Base-by-base conservation (phyloP, 495 filamentous ascomycete genomes). In the Durotheca rogersii region DNA sequence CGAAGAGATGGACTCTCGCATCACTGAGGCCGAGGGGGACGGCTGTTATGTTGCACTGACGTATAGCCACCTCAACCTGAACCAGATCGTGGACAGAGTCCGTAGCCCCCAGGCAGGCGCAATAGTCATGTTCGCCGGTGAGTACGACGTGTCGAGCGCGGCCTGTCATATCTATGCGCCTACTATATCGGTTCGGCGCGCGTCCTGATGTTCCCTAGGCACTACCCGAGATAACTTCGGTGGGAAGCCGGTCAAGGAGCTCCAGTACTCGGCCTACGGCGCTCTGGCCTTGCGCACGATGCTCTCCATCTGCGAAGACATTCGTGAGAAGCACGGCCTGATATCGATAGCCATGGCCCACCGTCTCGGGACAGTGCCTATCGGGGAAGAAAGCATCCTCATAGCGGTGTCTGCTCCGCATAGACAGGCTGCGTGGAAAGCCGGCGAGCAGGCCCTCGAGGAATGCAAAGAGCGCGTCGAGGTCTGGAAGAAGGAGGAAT, bases 401-500 rank as follows among this genome's bases (percentile, higher is more conserved):
- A 89, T 98, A 65, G 89, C 89, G 6, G 88, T 97, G 10, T 87
- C 86, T 40, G 75, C 86, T 16, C 82, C 87, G 33, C 93, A 98
- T 76, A 79, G 93, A n/a, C 80, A 83, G 58, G 87, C 87, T 33
- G 93, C 88, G 29, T 98, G 91, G 91, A 71, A 72, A 56, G 94
- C 83, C 0, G 93, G 89, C 0, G 92, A 97, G 74, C 89, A 92
- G 72, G 85, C 89, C 30, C 71, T 98, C 56, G 92, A 97, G 77
- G 72, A 76, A 61, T 89, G 86, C 60, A 98, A 98, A 72, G 81
- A 78, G 60, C 79, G 76, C 50, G 87, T 87, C 31, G 93, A 98
- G 78, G 84, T 98, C 38, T 98, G 93, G 93, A 98, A 98, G 72
- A 73, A 80, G 63, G 93, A 98, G 76, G 85, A 88, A 61, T 97